A percentile compares a stretch with the other conserved stretches of the same genome.
These are phyloP conservation scores for Microascus cirrosus DNA, from an alignment of 2,329 filamentous ascomycete genomes.

Conservation along the genomic window DNA sequence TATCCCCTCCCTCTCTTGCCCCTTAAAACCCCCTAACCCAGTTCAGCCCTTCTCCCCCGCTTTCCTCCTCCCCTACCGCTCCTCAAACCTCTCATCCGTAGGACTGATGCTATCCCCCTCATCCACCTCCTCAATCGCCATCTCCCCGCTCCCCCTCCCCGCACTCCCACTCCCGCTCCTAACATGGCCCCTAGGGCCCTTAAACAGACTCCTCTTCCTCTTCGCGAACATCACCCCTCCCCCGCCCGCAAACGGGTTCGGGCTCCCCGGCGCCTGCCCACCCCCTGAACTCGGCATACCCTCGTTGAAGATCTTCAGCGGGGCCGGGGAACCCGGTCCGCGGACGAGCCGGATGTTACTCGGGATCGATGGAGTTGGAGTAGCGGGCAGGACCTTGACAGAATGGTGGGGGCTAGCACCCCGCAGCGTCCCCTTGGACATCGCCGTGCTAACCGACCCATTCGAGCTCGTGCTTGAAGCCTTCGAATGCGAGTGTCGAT, in stretches of 20 bases:
- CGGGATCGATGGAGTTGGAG: constrained; percentile 75
- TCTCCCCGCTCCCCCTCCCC: constrained; percentile 61
- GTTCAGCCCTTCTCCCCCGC: constrained; percentile 21
- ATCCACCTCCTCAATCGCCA: constrained; percentile 59
- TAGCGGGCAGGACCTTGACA: constrained; percentile 89
- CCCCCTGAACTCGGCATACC: constrained; percentile 31
- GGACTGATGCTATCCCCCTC: constrained; percentile 37
- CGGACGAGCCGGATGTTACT: constrained; percentile 78
- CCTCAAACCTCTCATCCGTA: constrained; percentile 30
- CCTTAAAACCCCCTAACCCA: constrained; percentile 18
- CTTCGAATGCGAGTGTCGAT: constrained; percentile 82
- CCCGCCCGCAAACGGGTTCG: constrained; percentile 48
- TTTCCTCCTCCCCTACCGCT: constrained; percentile 14
- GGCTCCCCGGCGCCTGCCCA: constrained; percentile 35
- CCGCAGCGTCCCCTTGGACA: constrained; percentile 54
- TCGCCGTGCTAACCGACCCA: constrained; percentile 56
- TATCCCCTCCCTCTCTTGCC: constrained; percentile 26
- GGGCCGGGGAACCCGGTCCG: constrained; percentile 38
- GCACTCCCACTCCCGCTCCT: constrained; percentile 53
- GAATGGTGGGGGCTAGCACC: constrained; percentile 73
- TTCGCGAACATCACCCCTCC: constrained; percentile 65
- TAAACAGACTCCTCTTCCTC: constrained; percentile 70
- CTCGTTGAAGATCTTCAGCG: constrained; percentile 46
- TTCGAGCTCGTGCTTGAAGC: constrained; percentile 86
- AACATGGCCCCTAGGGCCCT: constrained; percentile 57